These are phyloP conservation scores for Aphelidium insulamus DNA, from an alignment of 371 early-diverging fungal genomes.

Conservation along the genomic window DNA sequence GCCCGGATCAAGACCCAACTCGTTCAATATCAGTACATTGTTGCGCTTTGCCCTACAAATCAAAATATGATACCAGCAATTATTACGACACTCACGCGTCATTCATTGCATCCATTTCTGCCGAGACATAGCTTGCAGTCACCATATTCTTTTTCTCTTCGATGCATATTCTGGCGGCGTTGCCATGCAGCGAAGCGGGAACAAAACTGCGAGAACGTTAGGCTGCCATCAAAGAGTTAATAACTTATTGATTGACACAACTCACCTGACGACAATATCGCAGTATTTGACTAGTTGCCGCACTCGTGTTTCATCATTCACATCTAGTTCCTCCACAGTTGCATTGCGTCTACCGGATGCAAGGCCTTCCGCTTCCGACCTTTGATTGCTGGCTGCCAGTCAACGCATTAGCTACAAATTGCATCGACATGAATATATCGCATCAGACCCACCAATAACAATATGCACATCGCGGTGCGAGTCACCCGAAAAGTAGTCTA, in stretches of 20 bases:
- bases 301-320: constrained; percentile 20
- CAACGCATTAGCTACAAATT: neutral
- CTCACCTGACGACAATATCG: constrained; percentile 70
- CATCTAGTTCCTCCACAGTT: constrained; percentile 22
- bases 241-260: neutral
- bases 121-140: constrained; percentile 85
- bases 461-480: constrained; percentile 34
- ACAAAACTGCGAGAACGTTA: constrained; percentile 37
- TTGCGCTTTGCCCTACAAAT: constrained; percentile 46
- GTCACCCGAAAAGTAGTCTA: constrained; percentile 53
- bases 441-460: constrained; percentile 34
- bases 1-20: constrained; percentile 94
- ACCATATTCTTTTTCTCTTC: constrained; percentile 77
- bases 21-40: constrained; percentile 74
- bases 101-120: constrained; percentile 60
- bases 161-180: constrained; percentile 58
- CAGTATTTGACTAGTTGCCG: constrained; percentile 38
- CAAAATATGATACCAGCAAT: constrained; percentile 1
- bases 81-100: constrained; percentile 17
- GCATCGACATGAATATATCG: neutral
- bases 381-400: constrained; percentile 43
- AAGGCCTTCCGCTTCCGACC: constrained; percentile 38
- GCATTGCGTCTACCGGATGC: constrained; percentile 26
- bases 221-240: neutral
- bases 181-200: constrained; percentile 77